Evolutionary conservation across 2,329 filamentous ascomycete species (phyloP), one percentile per base, ranked within the genome.

Genomic region (Chalara sp.): DNA sequence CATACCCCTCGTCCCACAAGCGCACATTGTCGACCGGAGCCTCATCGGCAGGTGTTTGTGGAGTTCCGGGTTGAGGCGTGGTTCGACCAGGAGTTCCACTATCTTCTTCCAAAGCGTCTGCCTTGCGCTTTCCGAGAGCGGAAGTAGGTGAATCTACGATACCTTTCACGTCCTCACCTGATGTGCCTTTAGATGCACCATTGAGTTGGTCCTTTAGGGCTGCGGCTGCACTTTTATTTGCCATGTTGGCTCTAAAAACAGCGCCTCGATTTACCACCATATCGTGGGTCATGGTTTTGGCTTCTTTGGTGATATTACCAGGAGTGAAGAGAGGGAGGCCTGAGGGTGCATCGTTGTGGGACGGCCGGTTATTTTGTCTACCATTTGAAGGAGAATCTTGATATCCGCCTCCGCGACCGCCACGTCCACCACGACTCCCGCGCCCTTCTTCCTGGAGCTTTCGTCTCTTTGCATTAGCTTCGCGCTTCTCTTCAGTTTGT

Each of bases 1-100:
- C 84, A 66, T 99, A 99, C 6, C 93, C 93, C 48, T 91, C 84
- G 65, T 99, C 93, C 93, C 93, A 99, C 10, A 99, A 75, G 53
- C 86, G 82, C 48, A 99, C 87, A 13, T 84, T 89, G 64, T 99
- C 93, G 53, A 83, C 76, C 2, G 86, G 81, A 13, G 79, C 78
- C 40, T 83, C 84, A 49, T 86, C 83, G 2, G 65, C 62, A 10
- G 73, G 70, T 21, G 78, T 70, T 40, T 72, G 66, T 5, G 74
- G 67, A 11, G 74, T 73, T 45, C 70, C 70, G 33, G 76, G 67
- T 32, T 74, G 68, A 6, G 81, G 77, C 11, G 83, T 80, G 53
- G 73, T 80, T 49, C 76, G 75, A 35, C 77, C 80, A 6, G 84
- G 78, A 1, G 81, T 83, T 32, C 72, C 75, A 11, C 74, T 76